Evolutionary conservation across 73 alveolate genomes (phyloP).

Genomic region (Paramecium tetraurelia): DNA sequence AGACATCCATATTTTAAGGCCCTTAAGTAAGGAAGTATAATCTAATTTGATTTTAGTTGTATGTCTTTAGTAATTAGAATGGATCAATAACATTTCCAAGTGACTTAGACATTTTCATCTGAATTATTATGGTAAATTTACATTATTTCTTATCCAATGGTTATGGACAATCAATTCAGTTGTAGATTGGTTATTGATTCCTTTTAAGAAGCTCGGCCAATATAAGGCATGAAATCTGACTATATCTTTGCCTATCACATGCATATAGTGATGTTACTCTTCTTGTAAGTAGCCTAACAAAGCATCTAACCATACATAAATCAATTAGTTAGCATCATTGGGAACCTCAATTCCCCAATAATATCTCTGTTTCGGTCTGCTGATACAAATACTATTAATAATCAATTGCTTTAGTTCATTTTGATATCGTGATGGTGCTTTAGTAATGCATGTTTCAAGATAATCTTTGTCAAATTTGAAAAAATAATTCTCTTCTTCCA

Average conservation of each 20-base stretch:
- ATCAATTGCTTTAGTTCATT: not conserved
- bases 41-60: conserved; percentile 64
- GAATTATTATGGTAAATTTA: not conserved
- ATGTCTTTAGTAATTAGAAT: conserved; percentile 42
- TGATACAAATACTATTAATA: conserved; percentile 58
- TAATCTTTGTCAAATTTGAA: not conserved
- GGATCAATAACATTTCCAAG: conserved; percentile 84
- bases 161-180: conserved; percentile 66
- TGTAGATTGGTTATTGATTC: conserved; percentile 66
- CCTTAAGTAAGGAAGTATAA: conserved; percentile 75
- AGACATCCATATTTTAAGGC: conserved; percentile 68
- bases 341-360: conserved; percentile 84
- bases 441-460: not conserved
- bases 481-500: not conserved
- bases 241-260: conserved; percentile 85
- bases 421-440: not conserved
- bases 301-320: conserved; percentile 89
- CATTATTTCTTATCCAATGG: conserved; percentile 77
- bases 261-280: not conserved
- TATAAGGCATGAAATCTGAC: conserved; percentile 77
- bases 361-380: conserved; percentile 71
- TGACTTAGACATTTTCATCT: conserved; percentile 76
- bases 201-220: conserved; percentile 80
- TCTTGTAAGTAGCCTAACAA: conserved; percentile 65
- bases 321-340: conserved; percentile 60